A percentile compares a stretch with the other conserved stretches of the same genome.
These are phyloP conservation scores for Saturnispora halmiae DNA, from an alignment of 805 yeast species.

Conservation along the genomic window DNA sequence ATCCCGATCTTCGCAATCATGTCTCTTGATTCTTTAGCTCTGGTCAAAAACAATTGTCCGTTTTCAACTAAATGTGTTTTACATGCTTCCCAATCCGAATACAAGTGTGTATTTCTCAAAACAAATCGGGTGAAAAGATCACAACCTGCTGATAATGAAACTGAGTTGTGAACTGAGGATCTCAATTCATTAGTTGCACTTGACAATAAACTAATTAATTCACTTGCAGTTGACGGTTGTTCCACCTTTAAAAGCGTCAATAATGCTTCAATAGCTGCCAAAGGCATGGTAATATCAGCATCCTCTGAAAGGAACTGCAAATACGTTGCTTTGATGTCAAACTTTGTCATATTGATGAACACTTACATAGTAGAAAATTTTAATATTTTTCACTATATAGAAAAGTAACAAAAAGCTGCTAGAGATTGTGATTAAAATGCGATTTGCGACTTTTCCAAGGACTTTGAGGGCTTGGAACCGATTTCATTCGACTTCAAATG, in stretches of 20 bases:
- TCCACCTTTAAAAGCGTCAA: slow-evolving; percentile 74
- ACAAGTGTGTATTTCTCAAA: slow-evolving; percentile 74
- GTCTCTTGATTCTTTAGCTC: slow-evolving; percentile 85
- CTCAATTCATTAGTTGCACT: slow-evolving; percentile 70
- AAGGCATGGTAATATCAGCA: slow-evolving; percentile 97
- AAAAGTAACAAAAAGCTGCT: neutral
- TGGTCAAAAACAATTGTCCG: slow-evolving; percentile 81
- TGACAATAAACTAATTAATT: slow-evolving; percentile 72
- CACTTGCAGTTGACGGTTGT: slow-evolving; percentile 91
- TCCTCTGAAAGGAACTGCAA: slow-evolving; percentile 76
- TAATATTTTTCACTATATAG: neutral
- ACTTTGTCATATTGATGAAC: slow-evolving; percentile 27
- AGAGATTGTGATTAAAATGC: no score
- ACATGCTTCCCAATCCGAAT: slow-evolving; percentile 93
- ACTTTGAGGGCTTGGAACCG: no score
- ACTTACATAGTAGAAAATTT: neutral
- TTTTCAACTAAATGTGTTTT: slow-evolving; percentile 81
- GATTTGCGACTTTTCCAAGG: no score
- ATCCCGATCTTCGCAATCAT: slow-evolving; percentile 82
- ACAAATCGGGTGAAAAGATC: slow-evolving; percentile 93
- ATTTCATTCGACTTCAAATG: neutral
- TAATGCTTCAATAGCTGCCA: slow-evolving; percentile 93
- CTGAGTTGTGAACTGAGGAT: slow-evolving; percentile 76
- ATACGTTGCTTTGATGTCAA: slow-evolving; percentile 79
- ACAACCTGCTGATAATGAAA: slow-evolving; percentile 94